Percentiles rank a stretch among this genome's conserved stretches.
Evolutionary conservation across 2,329 filamentous ascomycete genomes (phyloP).

Genomic region (Aaosphaeria arxii): DNA sequence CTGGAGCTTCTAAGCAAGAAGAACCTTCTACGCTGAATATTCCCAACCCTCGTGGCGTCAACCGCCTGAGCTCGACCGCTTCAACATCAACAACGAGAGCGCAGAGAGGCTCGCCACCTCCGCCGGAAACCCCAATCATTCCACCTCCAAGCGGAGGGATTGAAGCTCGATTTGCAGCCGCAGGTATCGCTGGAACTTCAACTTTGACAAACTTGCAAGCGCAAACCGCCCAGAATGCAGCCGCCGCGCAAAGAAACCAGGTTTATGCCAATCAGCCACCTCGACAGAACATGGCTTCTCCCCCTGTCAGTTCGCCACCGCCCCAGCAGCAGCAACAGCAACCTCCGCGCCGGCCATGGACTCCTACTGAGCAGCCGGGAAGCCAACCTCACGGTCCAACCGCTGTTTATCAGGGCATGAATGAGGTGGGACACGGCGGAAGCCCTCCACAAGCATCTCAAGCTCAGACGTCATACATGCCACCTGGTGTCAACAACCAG

Average conservation of each 20-base stretch:
- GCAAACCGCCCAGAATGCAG: slow-evolving; percentile 76
- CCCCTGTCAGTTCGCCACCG: slow-evolving; percentile 20
- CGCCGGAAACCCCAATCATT: slow-evolving; percentile 84
- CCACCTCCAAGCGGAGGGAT: slow-evolving; percentile 78
- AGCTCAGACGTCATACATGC: slow-evolving; percentile 1
- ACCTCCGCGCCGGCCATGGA: slow-evolving; percentile 72
- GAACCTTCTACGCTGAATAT: slow-evolving; percentile 44
- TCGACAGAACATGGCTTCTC: slow-evolving; percentile 48
- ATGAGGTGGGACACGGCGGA: slow-evolving; percentile 55
- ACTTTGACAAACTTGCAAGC: slow-evolving; percentile 73
- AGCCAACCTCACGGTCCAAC: slow-evolving; percentile 85
- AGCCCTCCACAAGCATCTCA: slow-evolving; percentile 36
- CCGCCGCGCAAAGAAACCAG: slow-evolving; percentile 75
- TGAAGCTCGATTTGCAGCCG: slow-evolving; percentile 85
- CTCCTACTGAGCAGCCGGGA: slow-evolving; percentile 86
- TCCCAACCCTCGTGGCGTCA: slow-evolving; percentile 54
- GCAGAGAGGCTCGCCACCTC: slow-evolving; percentile 87
- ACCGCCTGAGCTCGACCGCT: slow-evolving; percentile 73
- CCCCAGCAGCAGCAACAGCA: slow-evolving; percentile 33
- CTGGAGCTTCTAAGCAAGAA: slow-evolving; percentile 17
- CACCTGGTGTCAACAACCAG: too few species aligned
- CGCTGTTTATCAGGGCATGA: slow-evolving; percentile 84
- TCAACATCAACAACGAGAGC: slow-evolving; percentile 92
- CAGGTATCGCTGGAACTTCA: slow-evolving; percentile 82
- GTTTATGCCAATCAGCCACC: slow-evolving; percentile 60